Evolutionary conservation across 2,329 filamentous ascomycete genomes (phyloP), one percentile per base, ranked within the genome.

Genomic region (Diaporthe aspalathi): DNA sequence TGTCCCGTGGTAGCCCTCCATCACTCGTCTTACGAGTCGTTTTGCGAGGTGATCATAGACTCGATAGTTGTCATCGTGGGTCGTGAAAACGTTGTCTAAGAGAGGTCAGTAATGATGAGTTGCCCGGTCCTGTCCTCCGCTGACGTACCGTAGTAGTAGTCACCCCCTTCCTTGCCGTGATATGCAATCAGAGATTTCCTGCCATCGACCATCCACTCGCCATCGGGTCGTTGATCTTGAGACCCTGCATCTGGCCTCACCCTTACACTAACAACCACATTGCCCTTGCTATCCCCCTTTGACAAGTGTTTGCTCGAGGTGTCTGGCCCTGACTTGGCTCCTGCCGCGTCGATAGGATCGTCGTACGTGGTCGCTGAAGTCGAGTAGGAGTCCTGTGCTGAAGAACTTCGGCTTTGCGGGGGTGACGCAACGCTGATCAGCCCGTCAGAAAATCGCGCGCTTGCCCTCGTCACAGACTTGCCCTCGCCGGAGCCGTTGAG

Each of bases 1-100:
- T 1, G 96, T 99, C 72, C 95, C 96, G 78, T 98, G 95, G 80
- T 98, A 99, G 52, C 96, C 96, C 84, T 99, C 96, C 96, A 99
- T 99, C 63, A 99, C 96, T 77, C 96, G 89, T 76, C 96, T 92
- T 57, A 99, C 96, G 66, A 99, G 86, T 73, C 96, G 92, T 83
- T 98, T 98, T 53, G 96, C 96, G 56, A 90, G 93, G 74, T 95
- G 91, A 82, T 99, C 96, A 80, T 99, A 99, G 12, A 99, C 96
- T 79, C 92, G 92, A 67, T 94, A 91, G 80, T 99, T 99, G 80
- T 98, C 93, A 79, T 99, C 95, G 79, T 97, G 91, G 22, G 94
- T 93, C 65, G 94, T 91, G 82, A 99, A 99, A 73, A 98, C 96
- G 83, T 98, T 98, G 84, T 99, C 96, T 97, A 77, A 1, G 77